Evolutionary conservation across 768 basidiomycete genomes (phyloP).

Genomic region (Leccinum subgranulosum): DNA sequence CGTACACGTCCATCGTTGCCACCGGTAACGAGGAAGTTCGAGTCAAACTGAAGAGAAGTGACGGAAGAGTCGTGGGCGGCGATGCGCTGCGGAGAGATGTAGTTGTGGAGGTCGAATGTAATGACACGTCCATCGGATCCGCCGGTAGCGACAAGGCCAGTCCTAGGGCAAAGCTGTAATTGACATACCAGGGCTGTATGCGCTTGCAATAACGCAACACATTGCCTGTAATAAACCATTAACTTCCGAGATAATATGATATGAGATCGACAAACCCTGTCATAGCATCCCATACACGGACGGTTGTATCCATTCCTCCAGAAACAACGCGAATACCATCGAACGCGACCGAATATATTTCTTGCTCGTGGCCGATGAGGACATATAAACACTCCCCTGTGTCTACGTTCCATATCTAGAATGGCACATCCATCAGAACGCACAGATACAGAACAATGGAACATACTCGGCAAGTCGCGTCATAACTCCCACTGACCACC

Average conservation of each 20-base stretch:
- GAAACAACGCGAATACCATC: constrained; percentile 81
- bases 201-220: constrained; percentile 81
- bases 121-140: constrained; percentile 88
- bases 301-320: constrained; percentile 91
- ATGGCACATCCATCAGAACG: not conserved
- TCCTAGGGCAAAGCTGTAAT: constrained; percentile 66
- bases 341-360: constrained; percentile 90
- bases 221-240: constrained; percentile 48
- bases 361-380: constrained; percentile 78
- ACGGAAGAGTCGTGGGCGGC: constrained; percentile 88
- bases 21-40: constrained; percentile 74
- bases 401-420: constrained; percentile 87
- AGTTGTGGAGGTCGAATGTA: constrained; percentile 54
- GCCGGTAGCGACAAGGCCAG: constrained; percentile 67
- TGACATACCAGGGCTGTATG: constrained; percentile 93
- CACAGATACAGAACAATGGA: not conserved
- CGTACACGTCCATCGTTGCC: constrained; percentile 85
- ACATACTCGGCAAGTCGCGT: constrained; percentile 77
- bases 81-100: constrained; percentile 56
- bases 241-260: not conserved
- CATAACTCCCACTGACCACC: constrained; percentile 93
- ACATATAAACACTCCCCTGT: constrained; percentile 85
- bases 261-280: constrained; percentile 62
- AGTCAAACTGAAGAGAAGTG: constrained; percentile 85
- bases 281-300: constrained; percentile 84